phyloP scores from a whole-genome alignment of 352 stramenopile species.

The Globisporangium sylvaticum region DNA sequence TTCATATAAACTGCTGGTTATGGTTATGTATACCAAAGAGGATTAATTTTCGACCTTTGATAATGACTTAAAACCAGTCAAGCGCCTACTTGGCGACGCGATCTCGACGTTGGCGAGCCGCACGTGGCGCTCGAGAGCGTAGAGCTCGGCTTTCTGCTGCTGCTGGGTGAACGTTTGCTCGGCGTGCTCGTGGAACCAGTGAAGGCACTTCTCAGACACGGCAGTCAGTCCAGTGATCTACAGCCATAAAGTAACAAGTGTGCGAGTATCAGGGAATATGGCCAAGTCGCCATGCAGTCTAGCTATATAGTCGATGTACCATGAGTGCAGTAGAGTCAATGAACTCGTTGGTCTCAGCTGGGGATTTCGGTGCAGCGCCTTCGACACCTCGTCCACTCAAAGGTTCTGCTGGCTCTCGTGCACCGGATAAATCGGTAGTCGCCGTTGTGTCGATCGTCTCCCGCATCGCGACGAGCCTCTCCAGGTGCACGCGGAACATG shows the following conservation, averaged over 20 bases:
- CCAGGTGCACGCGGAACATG: constrained; percentile 49
- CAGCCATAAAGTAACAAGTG: background rate
- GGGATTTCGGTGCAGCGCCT: background rate
- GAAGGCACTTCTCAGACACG: constrained; percentile 47
- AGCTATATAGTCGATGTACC: too few species aligned
- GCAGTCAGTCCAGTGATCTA: constrained; percentile 39
- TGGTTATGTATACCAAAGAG: too few species aligned
- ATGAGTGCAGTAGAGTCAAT: constrained; percentile 9
- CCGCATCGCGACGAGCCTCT: constrained; percentile 53
- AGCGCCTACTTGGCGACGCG: too few species aligned
- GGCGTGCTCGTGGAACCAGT: constrained; percentile 51
- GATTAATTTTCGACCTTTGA: too few species aligned
- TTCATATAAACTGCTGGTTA: too few species aligned
- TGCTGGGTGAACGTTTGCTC: constrained; percentile 39
- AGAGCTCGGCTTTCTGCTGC: constrained; percentile 39
- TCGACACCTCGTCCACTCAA: background rate
- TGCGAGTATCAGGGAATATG: background rate
- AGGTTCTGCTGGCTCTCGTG: background rate
- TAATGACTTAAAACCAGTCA: too few species aligned
- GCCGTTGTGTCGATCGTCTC: constrained; percentile 34
- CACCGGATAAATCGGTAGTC: background rate
- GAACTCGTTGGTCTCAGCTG: background rate
- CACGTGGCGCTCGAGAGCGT: too few species aligned
- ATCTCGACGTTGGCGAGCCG: too few species aligned
- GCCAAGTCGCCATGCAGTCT: background rate